Conservation (phyloP, 306 rosid genomes). For the Begonia peltatifolia region DNA sequence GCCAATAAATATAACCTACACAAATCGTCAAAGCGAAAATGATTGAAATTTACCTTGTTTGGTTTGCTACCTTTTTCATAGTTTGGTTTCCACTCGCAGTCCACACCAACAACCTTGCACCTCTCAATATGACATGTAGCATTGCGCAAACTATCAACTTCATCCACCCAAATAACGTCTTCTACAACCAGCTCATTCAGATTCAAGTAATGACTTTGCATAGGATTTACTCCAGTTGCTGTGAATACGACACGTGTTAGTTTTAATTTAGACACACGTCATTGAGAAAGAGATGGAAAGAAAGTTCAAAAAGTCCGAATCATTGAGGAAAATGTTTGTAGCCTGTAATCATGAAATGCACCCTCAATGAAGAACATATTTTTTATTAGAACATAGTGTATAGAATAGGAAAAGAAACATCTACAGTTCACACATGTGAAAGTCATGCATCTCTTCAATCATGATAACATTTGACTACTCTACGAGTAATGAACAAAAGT, state of each 20-base stretch:
- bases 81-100: slow-evolving; percentile 99
- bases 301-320: too few relatives aligned
- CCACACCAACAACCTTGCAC: slow-evolving; percentile 75
- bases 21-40: neutral
- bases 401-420: too few relatives aligned
- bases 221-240: slow-evolving; percentile 51
- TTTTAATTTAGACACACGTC: too few relatives aligned
- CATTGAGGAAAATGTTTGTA: too few relatives aligned
- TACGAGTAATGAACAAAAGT: too few relatives aligned
- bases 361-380: too few relatives aligned
- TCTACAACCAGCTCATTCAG: slow-evolving; percentile 45
- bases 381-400: too few relatives aligned
- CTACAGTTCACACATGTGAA: too few relatives aligned
- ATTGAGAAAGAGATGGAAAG: too few relatives aligned
- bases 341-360: too few relatives aligned
- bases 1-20: neutral
- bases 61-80: slow-evolving; percentile 56
- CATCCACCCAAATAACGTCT: slow-evolving; percentile 73
- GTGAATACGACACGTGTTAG: slow-evolving; percentile 1
- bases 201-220: slow-evolving; percentile 41
- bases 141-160: slow-evolving; percentile 37
- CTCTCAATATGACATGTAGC: slow-evolving; percentile 60
- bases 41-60: slow-evolving; percentile 49
- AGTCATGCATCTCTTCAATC: too few relatives aligned
- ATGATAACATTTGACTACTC: too few relatives aligned